Percentiles rank a stretch among this genome's conserved stretches.
These are phyloP conservation scores for Bullera alba DNA, from an alignment of 768 basidiomycete genomes.

Conservation along the genomic window DNA sequence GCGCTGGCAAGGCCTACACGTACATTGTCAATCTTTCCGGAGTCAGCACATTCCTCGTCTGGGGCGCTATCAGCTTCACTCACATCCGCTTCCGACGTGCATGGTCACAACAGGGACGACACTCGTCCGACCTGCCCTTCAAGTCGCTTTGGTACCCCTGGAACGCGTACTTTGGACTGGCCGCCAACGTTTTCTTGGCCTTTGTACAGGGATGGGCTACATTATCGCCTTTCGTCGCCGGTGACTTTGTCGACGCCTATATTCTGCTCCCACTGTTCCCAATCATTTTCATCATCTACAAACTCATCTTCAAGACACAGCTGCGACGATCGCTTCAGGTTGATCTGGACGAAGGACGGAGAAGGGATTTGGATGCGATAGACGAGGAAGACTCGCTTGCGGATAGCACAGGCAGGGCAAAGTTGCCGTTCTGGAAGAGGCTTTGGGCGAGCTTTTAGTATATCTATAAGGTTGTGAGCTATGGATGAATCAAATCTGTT, in stretches of 20 bases:
- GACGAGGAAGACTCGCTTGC: too few species aligned
- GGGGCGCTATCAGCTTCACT: slow-evolving; percentile 70
- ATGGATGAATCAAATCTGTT: too few species aligned
- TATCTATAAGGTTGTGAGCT: too few species aligned
- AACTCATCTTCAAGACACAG: slow-evolving; percentile 7
- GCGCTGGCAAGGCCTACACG: slow-evolving; percentile 66
- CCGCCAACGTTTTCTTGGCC: slow-evolving; percentile 5
- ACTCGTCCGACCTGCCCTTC: too few species aligned
- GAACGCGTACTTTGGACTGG: slow-evolving; percentile 6
- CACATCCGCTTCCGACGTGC: slow-evolving; percentile 78
- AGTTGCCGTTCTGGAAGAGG: too few species aligned
- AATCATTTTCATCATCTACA: slow-evolving; percentile 7
- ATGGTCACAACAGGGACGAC: slow-evolving; percentile 77
- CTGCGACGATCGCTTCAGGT: slow-evolving; percentile 1
- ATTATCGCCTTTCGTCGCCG: slow-evolving; percentile 8
- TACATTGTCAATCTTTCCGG: slow-evolving; percentile 72
- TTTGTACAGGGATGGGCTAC: slow-evolving; percentile 7
- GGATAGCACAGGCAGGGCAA: too few species aligned
- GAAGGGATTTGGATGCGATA: slow-evolving; percentile 5
- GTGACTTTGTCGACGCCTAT: slow-evolving; percentile 11
- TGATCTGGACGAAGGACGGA: slow-evolving; percentile 9
- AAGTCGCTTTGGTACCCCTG: too few species aligned
- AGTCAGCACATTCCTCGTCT: slow-evolving; percentile 57
- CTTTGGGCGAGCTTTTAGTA: too few species aligned
- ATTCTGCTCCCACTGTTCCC: slow-evolving; percentile 12